Conservation (phyloP, 495 filamentous ascomycete genomes). For the Choiromyces venosus region DNA sequence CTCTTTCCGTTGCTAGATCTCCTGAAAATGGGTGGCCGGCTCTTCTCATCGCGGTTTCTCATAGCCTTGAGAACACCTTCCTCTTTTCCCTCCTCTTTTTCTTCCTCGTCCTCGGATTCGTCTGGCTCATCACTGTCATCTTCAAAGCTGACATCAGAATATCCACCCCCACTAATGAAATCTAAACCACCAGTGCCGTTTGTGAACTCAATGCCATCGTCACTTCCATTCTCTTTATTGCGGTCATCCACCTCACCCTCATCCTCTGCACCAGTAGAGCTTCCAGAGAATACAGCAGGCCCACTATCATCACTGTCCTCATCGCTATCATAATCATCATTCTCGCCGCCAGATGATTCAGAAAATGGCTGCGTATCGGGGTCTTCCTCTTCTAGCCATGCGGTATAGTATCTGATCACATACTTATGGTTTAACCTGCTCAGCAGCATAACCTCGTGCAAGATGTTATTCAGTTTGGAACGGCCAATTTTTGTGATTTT, state of each 20-base stretch:
- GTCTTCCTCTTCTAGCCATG: conserved; percentile 73
- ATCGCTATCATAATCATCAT: conserved; percentile 19
- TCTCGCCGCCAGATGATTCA: conserved; percentile 21
- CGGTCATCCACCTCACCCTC: background rate
- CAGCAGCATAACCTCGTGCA: conserved; percentile 86
- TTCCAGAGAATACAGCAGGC: conserved; percentile 20
- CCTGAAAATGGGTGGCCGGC: conserved; percentile 43
- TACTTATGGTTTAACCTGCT: conserved; percentile 91
- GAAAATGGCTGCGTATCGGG: conserved; percentile 25
- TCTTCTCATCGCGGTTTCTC: conserved; percentile 26
- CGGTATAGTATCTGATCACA: conserved; percentile 91
- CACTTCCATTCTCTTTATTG: conserved; percentile 5
- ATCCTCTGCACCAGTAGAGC: conserved; percentile 7
- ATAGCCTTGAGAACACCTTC: conserved; percentile 26
- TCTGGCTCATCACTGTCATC: conserved; percentile 63
- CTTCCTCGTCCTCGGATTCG: conserved; percentile 46
- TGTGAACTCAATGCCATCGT: conserved; percentile 55
- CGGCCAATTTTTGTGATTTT: conserved; percentile 83
- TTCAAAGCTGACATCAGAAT: conserved; percentile 72
- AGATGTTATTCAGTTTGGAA: conserved; percentile 70
- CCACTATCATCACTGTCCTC: conserved; percentile 31
- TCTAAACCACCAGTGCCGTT: conserved; percentile 78
- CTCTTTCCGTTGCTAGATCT: background rate
- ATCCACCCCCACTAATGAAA: conserved; percentile 84
- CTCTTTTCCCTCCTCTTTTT: conserved; percentile 41